Base-by-base conservation (phyloP, 345 rosid genomes). In the Eucalyptus viminalis region DNA sequence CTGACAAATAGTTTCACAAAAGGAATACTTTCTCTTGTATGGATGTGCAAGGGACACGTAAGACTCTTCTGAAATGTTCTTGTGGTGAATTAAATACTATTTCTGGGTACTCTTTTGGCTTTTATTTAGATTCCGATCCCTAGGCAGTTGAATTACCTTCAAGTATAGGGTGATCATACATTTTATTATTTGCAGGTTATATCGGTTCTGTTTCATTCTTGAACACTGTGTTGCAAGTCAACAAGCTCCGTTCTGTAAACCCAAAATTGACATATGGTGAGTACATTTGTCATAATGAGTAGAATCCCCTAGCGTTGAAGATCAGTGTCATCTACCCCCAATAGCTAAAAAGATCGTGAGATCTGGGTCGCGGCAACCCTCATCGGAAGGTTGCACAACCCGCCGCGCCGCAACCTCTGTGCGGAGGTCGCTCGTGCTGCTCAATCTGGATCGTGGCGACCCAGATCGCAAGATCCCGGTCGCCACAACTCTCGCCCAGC, bases 131-230 rank as follows among this genome's bases (percentile, higher is more conserved):
- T 69, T 69, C 43, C 31, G 80, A 31, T 69, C 80, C 80, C 80
- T 69, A 21, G 43, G 80, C 80, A 31, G 43, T 69, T 85, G 86
- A 85, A 16, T 85, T 31, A 21, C 34, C 86, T 24, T 85, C 54
- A 27, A 44, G 54, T 85, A 47, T 8, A 25, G 49, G 21, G 53
- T 25, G 49, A 50, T 53, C 76, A 4, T 8, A 19, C 13, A 11
- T 53, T 87, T 87, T 31, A 34, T 24, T 89, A 81, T 89, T 80
- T 93, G 88, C 95, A 98, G 99, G 99, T 88, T 98, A 98, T 91
- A 97, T 98, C 90, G 99, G 99, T 88, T 98, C 99, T 25, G 98
- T 94, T 90, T 97, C 99, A 15, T 98, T 98, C 89, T 90, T 98
- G 92, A 91, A 95, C 92, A 92, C 95, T 37, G 89, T 98, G 65